phyloP scores from a whole-genome alignment of 345 rosid species.

The Linum lewisii region DNA sequence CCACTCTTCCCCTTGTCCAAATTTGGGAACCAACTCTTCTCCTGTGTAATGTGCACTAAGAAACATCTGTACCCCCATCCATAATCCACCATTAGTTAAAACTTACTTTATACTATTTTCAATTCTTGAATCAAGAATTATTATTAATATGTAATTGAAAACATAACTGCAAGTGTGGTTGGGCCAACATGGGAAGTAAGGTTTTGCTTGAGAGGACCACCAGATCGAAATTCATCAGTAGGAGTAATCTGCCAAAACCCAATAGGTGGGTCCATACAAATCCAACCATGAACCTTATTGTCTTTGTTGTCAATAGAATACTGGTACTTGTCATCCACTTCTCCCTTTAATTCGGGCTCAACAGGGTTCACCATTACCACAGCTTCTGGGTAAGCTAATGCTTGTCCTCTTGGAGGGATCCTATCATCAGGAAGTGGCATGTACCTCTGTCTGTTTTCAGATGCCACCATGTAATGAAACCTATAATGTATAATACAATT shows the following conservation, averaged over 20 bases:
- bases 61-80: conserved; percentile 6
- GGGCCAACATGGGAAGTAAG: conserved; percentile 19
- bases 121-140: no score
- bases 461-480: conserved; percentile 83
- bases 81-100: no score
- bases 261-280: conserved; percentile 14
- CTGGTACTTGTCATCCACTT: conserved; percentile 21
- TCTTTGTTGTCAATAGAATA: conserved; percentile 17
- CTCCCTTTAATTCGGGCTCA: conserved; percentile 54
- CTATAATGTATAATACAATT: conserved; percentile 23
- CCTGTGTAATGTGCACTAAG: conserved; percentile 14
- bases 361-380: conserved; percentile 59
- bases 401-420: conserved; percentile 46
- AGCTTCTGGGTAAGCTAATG: conserved; percentile 81
- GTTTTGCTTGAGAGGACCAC: conserved; percentile 17
- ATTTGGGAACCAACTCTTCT: conserved; percentile 13
- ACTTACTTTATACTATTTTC: no score
- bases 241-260: conserved; percentile 22
- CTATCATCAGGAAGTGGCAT: conserved; percentile 92
- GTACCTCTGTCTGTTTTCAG: conserved; percentile 76
- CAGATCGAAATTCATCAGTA: conserved; percentile 15
- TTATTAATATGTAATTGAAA: no score
- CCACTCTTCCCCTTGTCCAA: conserved; percentile 15
- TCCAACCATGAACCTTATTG: conserved; percentile 17
- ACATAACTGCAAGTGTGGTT: conserved; percentile 12